phyloP scores from a whole-genome alignment of 2,329 filamentous ascomycete genomes.

The Endocalyx cinctus region DNA sequence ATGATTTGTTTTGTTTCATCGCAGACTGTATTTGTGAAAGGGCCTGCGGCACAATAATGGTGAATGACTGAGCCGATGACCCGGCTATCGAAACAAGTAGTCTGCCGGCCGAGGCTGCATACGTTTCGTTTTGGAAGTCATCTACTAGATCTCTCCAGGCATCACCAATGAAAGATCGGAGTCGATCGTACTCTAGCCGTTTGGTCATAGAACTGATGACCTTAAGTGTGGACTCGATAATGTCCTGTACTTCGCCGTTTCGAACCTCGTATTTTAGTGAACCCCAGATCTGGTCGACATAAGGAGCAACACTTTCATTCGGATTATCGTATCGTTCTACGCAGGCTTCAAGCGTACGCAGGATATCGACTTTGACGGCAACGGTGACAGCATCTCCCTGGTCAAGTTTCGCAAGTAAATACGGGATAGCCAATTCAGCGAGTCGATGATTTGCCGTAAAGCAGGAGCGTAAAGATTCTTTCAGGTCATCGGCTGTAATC shows the following conservation, averaged over 20 bases:
- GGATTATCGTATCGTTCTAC: constrained; percentile 44
- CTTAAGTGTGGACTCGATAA: constrained; percentile 51
- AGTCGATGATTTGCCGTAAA: constrained; percentile 47
- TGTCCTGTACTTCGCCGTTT: constrained; percentile 55
- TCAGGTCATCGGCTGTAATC: constrained; percentile 54
- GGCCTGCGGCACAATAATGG: constrained; percentile 40
- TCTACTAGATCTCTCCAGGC: constrained; percentile 50
- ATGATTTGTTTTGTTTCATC: constrained; percentile 45
- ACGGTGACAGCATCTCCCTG: constrained; percentile 55
- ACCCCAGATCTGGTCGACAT: constrained; percentile 49
- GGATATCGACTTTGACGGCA: constrained; percentile 56
- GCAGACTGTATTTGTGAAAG: constrained; percentile 45
- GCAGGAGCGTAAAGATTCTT: constrained; percentile 47
- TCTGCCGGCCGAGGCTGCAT: constrained; percentile 47
- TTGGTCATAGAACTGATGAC: constrained; percentile 47
- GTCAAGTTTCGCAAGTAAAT: constrained; percentile 53
- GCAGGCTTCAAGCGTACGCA: constrained; percentile 52
- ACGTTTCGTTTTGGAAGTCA: constrained; percentile 49
- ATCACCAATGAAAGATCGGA: constrained; percentile 41
- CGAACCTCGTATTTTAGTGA: constrained; percentile 61
- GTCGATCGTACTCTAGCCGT: constrained; percentile 38
- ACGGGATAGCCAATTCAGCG: constrained; percentile 44
- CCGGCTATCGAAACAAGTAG: constrained; percentile 48
- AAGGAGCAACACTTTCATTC: constrained; percentile 42
- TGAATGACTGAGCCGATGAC: constrained; percentile 44